phyloP scores from a whole-genome alignment of 805 yeast species.

The Metschnikowia amazonensis region DNA sequence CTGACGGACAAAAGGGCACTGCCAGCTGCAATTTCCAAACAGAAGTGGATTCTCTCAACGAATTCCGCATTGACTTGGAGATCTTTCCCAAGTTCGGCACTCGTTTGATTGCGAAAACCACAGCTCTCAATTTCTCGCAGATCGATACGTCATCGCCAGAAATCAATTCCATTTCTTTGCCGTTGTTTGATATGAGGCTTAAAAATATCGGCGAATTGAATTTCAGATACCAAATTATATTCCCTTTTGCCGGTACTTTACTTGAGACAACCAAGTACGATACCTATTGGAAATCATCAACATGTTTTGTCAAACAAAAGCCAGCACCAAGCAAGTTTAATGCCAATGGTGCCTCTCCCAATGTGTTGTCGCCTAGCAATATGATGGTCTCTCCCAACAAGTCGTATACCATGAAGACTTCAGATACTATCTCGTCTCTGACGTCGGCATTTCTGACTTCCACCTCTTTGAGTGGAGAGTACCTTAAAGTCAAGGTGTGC shows the following conservation, averaged over 20 bases:
- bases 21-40: conserved; percentile 77
- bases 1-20: conserved; percentile 48
- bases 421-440: conserved; percentile 12
- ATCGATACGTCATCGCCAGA: conserved; percentile 40
- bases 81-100: conserved; percentile 95
- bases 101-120: conserved; percentile 81
- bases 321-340: conserved; percentile 26
- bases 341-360: conserved; percentile 30
- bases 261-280: conserved; percentile 89
- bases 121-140: conserved; percentile 58
- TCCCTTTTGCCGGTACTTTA: conserved; percentile 82
- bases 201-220: conserved; percentile 77
- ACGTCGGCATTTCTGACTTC: conserved; percentile 78
- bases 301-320: conserved; percentile 47
- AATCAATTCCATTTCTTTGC: conserved; percentile 48
- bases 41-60: conserved; percentile 58
- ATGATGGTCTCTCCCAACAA: conserved; percentile 25
- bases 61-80: conserved; percentile 79
- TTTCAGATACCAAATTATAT: conserved; percentile 76
- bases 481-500: conserved; percentile 65
- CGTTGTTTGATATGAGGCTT: conserved; percentile 77
- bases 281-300: conserved; percentile 91
- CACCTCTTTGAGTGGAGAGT: conserved; percentile 82
- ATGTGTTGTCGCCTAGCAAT: conserved; percentile 35
- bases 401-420: conserved; percentile 1